Base-by-base conservation (phyloP, 495 filamentous ascomycete species). In the Choiromyces venosus region DNA sequence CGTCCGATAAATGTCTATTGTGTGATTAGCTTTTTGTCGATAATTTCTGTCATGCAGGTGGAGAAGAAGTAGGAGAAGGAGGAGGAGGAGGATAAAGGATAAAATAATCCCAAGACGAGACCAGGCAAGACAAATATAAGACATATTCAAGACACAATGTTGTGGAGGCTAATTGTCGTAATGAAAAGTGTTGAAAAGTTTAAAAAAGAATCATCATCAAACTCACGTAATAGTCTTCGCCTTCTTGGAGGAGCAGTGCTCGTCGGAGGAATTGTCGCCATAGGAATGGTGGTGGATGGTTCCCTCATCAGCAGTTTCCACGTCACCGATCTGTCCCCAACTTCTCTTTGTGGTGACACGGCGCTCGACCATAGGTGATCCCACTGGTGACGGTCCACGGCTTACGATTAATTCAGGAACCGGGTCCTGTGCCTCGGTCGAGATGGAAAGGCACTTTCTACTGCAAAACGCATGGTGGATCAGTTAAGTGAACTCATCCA, bases 1-100 rank as follows among this genome's bases (percentile, higher is more conserved):
- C 75, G 67, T 77, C 69, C 74, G 75, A 77, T 68, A 77, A 77
- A 67, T 77, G 74, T 40, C 75, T 77, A 44, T 70, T 67, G 61
- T 44, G 65, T 67, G 68, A 66, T 65, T 71, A 56, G 71, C 21
- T 37, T 33, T 29, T 33, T 33, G 25, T 61, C 52, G 52, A 61
- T 33, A 61, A 12, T 29, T 18, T 61, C 25, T 33, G 52, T 61
- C 52, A 61, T 61, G 52, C 52, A 61, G 14, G n/a, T 33, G 52
- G 12, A 16, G 52, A 14, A 14, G 0, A 12, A 14, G n/a, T 0
- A 10, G 46, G 21, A 52, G 46, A n/a, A 10, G 25, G 1, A 25
- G 10, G 6, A 1, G 25, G n/a, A 61, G 12, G 25, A 3, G 9
- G 25, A 33, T 61, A 4, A 61, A 61, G 25, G 52, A 12, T n/a